A percentile compares a stretch with the other conserved stretches of the same genome.
Conservation (phyloP, 495 filamentous ascomycete species). For the Hyaloscypha hepaticicola region DNA sequence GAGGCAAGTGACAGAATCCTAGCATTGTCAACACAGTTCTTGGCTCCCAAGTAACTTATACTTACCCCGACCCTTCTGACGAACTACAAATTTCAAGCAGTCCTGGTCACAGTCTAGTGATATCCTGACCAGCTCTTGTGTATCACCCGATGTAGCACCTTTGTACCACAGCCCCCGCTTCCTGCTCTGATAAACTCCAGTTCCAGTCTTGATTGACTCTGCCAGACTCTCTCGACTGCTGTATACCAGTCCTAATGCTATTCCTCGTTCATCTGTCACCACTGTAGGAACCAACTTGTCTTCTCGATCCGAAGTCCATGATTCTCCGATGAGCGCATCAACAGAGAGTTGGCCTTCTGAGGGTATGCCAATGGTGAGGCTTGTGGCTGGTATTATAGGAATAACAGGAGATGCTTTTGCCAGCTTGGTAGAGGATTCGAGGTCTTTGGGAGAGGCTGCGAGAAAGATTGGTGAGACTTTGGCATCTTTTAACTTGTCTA, state of each 20-base stretch:
- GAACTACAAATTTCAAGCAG: slow-evolving; percentile 83
- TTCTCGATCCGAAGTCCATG: slow-evolving; percentile 73
- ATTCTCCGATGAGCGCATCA: slow-evolving; percentile 64
- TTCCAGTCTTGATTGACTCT: slow-evolving; percentile 82
- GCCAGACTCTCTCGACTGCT: slow-evolving; percentile 86
- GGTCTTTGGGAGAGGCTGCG: slow-evolving; percentile 42
- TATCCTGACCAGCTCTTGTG: slow-evolving; percentile 82
- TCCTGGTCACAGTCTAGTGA: slow-evolving; percentile 90
- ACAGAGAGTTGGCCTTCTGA: slow-evolving; percentile 60
- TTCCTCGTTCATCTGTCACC: slow-evolving; percentile 84
- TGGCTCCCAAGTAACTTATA: slow-evolving; percentile 1
- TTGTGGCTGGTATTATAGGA: slow-evolving; percentile 71
- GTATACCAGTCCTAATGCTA: slow-evolving; percentile 87
- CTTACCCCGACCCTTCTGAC: slow-evolving; percentile 75
- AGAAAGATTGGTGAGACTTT: slow-evolving; percentile 48
- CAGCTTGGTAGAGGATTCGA: slow-evolving; percentile 52
- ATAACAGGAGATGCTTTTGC: slow-evolving; percentile 60
- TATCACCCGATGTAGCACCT: slow-evolving; percentile 89
- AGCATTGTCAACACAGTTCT: slow-evolving; percentile 25
- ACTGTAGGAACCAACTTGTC: slow-evolving; percentile 85
- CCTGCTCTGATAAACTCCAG: slow-evolving; percentile 91
- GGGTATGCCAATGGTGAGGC: slow-evolving; percentile 60
- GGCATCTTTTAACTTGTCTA: slow-evolving; percentile 43
- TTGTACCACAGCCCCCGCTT: slow-evolving; percentile 97
- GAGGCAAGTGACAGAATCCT: slow-evolving; percentile 95